Evolutionary conservation across 257 asterid genomes (phyloP).

Genomic region (Echites panduratus): DNA sequence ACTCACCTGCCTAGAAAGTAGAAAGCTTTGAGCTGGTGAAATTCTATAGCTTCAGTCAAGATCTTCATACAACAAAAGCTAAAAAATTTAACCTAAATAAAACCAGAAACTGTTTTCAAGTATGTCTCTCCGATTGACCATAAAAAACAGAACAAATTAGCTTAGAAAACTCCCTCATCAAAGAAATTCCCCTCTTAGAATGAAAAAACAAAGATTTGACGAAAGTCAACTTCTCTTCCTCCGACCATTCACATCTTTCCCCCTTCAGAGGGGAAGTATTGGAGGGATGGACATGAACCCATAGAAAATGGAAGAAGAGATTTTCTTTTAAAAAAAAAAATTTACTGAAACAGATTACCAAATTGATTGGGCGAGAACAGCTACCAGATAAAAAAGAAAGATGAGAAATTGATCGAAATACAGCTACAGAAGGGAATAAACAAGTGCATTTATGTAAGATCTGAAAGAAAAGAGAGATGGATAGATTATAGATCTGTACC

Average conservation of each 20-base stretch:
- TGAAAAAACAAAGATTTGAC: not conserved
- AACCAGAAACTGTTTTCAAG: constrained; percentile 13
- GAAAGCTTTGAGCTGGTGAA: constrained; percentile 10
- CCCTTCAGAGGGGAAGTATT: too few relatives aligned
- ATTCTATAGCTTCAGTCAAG: not conserved
- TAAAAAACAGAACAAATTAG: not conserved
- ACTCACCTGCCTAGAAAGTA: constrained; percentile 7
- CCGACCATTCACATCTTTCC: not conserved
- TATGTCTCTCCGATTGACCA: constrained; percentile 2
- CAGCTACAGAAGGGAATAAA: not conserved
- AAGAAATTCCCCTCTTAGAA: not conserved
- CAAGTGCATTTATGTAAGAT: constrained; percentile 15
- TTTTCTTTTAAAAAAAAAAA: too few relatives aligned
- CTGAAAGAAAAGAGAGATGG: constrained; percentile 17
- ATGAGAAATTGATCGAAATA: not conserved
- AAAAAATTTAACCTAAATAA: constrained; percentile 3
- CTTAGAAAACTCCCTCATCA: not conserved
- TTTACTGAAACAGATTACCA: not conserved
- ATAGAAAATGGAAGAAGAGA: too few relatives aligned
- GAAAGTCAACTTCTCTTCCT: not conserved
- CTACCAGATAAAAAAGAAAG: not conserved
- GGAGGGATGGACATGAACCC: not conserved
- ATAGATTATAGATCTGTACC: constrained; percentile 33
- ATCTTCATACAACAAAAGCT: constrained; percentile 7
- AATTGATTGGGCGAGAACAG: not conserved